These are phyloP conservation scores for Periconia sp. DNA, from an alignment of 2,329 filamentous ascomycete genomes.

Conservation along the genomic window DNA sequence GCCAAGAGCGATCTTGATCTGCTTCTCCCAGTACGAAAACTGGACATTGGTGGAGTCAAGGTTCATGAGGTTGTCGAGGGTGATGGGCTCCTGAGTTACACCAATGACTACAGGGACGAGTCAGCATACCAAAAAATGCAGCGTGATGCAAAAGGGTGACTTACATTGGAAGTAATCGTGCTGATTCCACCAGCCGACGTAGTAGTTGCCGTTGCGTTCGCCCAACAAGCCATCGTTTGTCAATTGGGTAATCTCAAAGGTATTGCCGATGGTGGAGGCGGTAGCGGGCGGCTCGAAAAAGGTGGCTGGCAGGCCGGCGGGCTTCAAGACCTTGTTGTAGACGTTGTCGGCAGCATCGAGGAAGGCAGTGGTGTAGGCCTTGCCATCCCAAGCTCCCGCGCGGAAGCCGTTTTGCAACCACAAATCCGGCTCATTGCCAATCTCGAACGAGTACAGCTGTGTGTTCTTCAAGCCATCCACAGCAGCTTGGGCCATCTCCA, in stretches of 20 bases:
- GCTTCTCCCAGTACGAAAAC: slow-evolving; percentile 50
- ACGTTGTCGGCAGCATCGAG: slow-evolving; percentile 48
- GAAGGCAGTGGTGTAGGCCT: slow-evolving; percentile 50
- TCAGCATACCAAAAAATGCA: slow-evolving; percentile 6
- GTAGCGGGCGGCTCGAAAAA: slow-evolving; percentile 55
- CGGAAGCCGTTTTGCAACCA: slow-evolving; percentile 51
- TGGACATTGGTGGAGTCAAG: slow-evolving; percentile 51
- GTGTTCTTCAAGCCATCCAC: slow-evolving; percentile 41
- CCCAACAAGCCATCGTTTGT: slow-evolving; percentile 44
- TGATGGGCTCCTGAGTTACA: slow-evolving; percentile 48
- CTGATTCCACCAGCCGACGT: slow-evolving; percentile 53
- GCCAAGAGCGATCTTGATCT: slow-evolving; percentile 45
- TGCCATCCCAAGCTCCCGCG: slow-evolving; percentile 47
- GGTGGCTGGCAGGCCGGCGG: slow-evolving; percentile 41
- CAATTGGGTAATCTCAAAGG: slow-evolving; percentile 51
- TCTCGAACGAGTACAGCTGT: slow-evolving; percentile 46
- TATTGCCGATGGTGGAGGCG: slow-evolving; percentile 54
- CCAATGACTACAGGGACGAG: slow-evolving; percentile 41
- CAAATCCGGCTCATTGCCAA: slow-evolving; percentile 49
- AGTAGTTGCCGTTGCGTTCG: slow-evolving; percentile 39
- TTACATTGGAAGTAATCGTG: slow-evolving; percentile 57
- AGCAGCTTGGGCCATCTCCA: slow-evolving; percentile 44
- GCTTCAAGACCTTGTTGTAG: slow-evolving; percentile 49
- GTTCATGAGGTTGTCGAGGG: slow-evolving; percentile 49
- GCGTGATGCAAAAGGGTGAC: slow-evolving; percentile 15